Evolutionary conservation across 306 rosid genomes (phyloP).

Genomic region (Vicia villosa): DNA sequence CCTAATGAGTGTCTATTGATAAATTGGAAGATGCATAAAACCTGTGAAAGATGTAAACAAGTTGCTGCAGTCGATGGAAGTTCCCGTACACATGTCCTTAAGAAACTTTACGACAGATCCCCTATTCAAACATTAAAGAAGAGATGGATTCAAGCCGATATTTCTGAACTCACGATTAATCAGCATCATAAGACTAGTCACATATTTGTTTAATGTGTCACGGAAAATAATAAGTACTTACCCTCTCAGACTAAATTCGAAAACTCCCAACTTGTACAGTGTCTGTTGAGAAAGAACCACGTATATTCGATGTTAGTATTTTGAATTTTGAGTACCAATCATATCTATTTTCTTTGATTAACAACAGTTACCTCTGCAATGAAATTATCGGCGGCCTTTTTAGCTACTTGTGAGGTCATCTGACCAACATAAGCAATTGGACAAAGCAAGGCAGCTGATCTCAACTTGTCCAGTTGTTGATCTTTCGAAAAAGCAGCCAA

Average conservation of each 20-base stretch:
- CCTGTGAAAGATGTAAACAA: slow-evolving; percentile 85
- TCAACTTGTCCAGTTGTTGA: slow-evolving; percentile 53
- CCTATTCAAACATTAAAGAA: slow-evolving; percentile 45
- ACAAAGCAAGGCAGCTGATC: slow-evolving; percentile 86
- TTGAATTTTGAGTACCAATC: neutral
- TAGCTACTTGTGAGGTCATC: slow-evolving; percentile 73
- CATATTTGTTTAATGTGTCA: slow-evolving; percentile 12
- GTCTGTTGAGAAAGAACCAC: slow-evolving; percentile 50
- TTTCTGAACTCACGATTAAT: neutral
- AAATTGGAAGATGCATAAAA: slow-evolving; percentile 28
- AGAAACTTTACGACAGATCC: slow-evolving; percentile 53
- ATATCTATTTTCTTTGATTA: neutral
- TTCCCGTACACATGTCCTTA: slow-evolving; percentile 58
- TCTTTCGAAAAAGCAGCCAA: slow-evolving; percentile 75
- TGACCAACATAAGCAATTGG: slow-evolving; percentile 85
- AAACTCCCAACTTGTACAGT: slow-evolving; percentile 59
- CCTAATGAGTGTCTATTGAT: neutral
- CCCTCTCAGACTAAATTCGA: slow-evolving; percentile 70
- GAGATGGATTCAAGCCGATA: slow-evolving; percentile 24
- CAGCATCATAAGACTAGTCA: slow-evolving; percentile 19
- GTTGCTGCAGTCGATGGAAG: slow-evolving; percentile 76
- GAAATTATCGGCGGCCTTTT: slow-evolving; percentile 68
- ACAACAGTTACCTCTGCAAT: slow-evolving; percentile 62
- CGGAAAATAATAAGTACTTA: slow-evolving; percentile 43
- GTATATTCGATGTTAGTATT: slow-evolving; percentile 32